Evolutionary conservation across 805 yeast species (phyloP), one percentile per base, ranked within the genome.

Genomic region (Wickerhamiella australiensis): DNA sequence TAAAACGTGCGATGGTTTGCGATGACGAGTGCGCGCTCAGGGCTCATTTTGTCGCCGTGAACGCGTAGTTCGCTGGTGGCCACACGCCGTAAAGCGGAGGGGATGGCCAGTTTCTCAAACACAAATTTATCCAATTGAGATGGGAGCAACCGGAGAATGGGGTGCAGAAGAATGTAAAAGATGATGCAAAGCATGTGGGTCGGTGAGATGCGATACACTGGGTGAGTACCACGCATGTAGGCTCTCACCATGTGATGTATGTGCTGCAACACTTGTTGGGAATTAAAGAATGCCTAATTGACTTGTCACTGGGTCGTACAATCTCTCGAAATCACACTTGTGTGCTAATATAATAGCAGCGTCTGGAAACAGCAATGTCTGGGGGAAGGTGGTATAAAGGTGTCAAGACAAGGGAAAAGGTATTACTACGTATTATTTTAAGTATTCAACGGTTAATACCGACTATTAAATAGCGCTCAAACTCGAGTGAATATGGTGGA

Each of bases 1-100:
- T 37, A 45, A 23, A 45, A 23, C 11, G 47, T 31, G 5, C 29
- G 40, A 25, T 45, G 47, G 35, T 45, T 45, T 25, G 41, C 38
- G 2, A 45, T 5, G n/a, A 45, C 29, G 11, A 45, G 18, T 2
- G 47, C 47, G 20, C 41, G 33, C 17, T 45, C 41, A 7, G 44
- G 31, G 11, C 20, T 13, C 27, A 41, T 12, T 13, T 23, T 41
- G n/a, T 41, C 44, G 3, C 44, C 44, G 5, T 41, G 29, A 13
- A 41, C 31, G 3, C 44, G 44, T 6, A 41, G 31, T 33, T 41
- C 44, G 31, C 44, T 23, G 7, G 12, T 11, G 21, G 29, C 29
- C 7, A 25, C 9, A n/a, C 8, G 17, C 3, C 44, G 44, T 8
- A 13, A 20, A 3, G 31, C 31, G 2, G 44, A 41, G 18, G 44